Conservation (phyloP, 1,139 yeast species). For the Protomyces pachydermus region DNA sequence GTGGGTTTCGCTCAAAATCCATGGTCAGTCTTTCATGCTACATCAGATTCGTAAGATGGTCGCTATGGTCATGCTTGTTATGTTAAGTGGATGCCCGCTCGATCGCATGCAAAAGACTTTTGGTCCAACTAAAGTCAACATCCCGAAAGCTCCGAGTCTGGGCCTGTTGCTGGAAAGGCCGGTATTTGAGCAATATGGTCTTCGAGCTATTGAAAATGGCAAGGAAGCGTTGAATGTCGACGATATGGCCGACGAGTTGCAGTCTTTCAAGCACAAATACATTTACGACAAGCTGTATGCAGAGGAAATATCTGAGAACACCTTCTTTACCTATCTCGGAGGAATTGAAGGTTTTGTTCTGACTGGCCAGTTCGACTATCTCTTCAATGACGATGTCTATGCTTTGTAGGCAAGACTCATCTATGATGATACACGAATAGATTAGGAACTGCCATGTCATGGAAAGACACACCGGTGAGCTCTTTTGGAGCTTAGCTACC, state of each 20-base stretch:
- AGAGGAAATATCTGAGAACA: constrained; percentile 78
- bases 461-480: no score
- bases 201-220: constrained; percentile 6
- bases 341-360: constrained; percentile 10
- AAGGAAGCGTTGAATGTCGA: constrained; percentile 46
- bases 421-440: no score
- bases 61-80: constrained; percentile 83
- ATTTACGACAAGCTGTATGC: constrained; percentile 88
- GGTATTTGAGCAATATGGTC: constrained; percentile 80
- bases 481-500: background rate
- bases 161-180: constrained; percentile 89
- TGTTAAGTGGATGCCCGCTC: constrained; percentile 79
- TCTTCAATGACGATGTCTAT: background rate
- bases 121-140: constrained; percentile 65
- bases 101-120: constrained; percentile 75
- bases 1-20: constrained; percentile 93
- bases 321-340: constrained; percentile 35
- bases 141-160: constrained; percentile 96
- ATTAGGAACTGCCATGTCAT: no score
- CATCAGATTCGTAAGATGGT: constrained; percentile 98
- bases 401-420: background rate
- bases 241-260: constrained; percentile 56
- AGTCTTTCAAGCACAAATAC: constrained; percentile 69
- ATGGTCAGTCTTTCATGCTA: constrained; percentile 96
- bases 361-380: constrained; percentile 8